phyloP scores from a whole-genome alignment of 2,329 filamentous ascomycete genomes.

The Dothideomycetes sp. region DNA sequence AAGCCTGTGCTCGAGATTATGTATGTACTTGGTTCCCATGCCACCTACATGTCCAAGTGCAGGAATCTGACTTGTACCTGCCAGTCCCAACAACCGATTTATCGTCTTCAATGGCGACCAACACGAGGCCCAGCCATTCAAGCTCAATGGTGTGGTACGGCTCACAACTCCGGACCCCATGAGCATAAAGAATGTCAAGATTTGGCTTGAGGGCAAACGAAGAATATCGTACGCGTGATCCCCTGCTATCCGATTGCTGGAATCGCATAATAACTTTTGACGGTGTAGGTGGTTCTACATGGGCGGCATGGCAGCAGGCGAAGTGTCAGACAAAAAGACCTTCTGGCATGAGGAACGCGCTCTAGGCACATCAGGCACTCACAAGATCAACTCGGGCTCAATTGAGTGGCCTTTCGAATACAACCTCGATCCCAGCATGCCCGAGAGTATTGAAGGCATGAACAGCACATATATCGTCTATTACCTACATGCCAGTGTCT shows the following conservation, averaged over 20 bases:
- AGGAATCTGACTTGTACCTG: constrained; percentile 1
- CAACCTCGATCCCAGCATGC: constrained; percentile 38
- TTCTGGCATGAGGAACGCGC: constrained; percentile 37
- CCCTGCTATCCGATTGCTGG: neutral
- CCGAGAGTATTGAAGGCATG: constrained; percentile 87
- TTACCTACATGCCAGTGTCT: constrained; percentile 81
- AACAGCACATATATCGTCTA: constrained; percentile 82
- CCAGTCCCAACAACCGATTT: constrained; percentile 38
- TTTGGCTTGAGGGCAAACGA: constrained; percentile 39
- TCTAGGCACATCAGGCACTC: constrained; percentile 37
- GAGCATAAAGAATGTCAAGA: constrained; percentile 38
- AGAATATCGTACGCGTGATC: constrained; percentile 35
- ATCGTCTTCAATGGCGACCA: constrained; percentile 42
- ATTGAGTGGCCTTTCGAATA: constrained; percentile 45
- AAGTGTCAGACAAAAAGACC: constrained; percentile 38
- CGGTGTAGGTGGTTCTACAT: constrained; percentile 27
- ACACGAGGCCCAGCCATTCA: constrained; percentile 36
- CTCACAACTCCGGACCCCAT: constrained; percentile 40
- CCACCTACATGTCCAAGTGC: no score
- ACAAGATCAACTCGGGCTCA: constrained; percentile 41
- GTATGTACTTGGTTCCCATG: no score
- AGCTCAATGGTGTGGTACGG: constrained; percentile 38
- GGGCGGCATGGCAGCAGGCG: constrained; percentile 28
- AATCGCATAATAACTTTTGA: neutral
- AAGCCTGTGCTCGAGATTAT: constrained; percentile 35